Percentiles rank a stretch among this genome's conserved stretches.
phyloP scores from a whole-genome alignment of 768 basidiomycete genomes.

The Lenzites betulinus region DNA sequence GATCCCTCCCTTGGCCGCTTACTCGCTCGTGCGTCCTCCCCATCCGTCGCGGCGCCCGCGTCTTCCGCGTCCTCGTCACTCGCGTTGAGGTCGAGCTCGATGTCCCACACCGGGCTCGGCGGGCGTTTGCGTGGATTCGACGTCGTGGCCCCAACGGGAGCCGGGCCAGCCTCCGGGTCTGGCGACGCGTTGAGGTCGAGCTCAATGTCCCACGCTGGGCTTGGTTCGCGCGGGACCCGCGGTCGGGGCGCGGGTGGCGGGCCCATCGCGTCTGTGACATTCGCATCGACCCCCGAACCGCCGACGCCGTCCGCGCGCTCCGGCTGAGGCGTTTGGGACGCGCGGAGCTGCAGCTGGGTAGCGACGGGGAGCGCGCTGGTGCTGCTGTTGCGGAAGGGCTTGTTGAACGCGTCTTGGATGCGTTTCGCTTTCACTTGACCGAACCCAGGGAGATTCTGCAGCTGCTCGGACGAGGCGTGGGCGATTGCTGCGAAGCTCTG shows the following conservation, averaged over 20 bases:
- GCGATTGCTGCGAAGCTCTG: conserved; percentile 89
- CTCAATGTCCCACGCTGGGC: conserved; percentile 77
- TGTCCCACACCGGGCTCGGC: conserved; percentile 39
- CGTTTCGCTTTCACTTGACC: conserved; percentile 93
- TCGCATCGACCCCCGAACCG: background rate
- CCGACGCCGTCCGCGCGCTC: conserved; percentile 1
- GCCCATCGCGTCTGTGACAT: conserved; percentile 2
- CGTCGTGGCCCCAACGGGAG: background rate
- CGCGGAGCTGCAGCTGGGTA: conserved; percentile 12
- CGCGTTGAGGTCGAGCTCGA: conserved; percentile 47
- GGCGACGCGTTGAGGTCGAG: conserved; percentile 45
- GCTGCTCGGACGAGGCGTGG: conserved; percentile 66
- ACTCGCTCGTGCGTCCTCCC: background rate
- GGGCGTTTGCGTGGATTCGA: conserved; percentile 19
- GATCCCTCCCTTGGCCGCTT: conserved; percentile 20
- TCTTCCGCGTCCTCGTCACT: conserved; percentile 11
- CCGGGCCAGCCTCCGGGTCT: conserved; percentile 22
- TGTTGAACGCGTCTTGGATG: conserved; percentile 87
- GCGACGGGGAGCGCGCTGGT: conserved; percentile 46
- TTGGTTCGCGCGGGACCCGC: conserved; percentile 43
- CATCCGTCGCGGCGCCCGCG: background rate
- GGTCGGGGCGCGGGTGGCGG: conserved; percentile 6
- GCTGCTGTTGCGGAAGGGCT: conserved; percentile 75
- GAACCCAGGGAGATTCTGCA: conserved; percentile 87
- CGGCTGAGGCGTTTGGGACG: conserved; percentile 1